Percentiles rank a stretch among this genome's conserved stretches.
These are phyloP conservation scores for Closterium sp. DNA, from an alignment of 139 green algal species.

Conservation along the genomic window DNA sequence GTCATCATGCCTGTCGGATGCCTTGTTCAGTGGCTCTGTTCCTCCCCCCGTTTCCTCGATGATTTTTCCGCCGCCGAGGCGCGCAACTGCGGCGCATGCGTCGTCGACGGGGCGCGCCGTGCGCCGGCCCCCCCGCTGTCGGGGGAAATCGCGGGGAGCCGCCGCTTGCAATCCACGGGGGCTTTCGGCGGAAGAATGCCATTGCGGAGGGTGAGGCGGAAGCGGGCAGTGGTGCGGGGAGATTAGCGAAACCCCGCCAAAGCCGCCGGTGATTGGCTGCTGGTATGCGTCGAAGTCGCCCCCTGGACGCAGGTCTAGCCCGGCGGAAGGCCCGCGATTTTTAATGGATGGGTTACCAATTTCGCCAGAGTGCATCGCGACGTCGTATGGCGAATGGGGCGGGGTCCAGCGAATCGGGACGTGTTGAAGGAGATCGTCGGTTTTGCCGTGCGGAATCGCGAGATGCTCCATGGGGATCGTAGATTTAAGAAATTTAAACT, in stretches of 20 bases:
- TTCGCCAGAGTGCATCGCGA: neutral
- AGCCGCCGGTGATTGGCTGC: neutral
- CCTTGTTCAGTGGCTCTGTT: too few species aligned
- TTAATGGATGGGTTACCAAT: neutral
- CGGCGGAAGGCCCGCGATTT: neutral
- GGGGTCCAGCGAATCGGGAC: neutral
- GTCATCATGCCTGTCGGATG: too few species aligned
- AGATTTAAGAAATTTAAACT: too few species aligned
- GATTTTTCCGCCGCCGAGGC: neutral
- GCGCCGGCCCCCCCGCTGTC: neutral
- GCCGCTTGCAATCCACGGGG: too few species aligned
- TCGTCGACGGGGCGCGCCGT: neutral
- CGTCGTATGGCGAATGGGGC: neutral
- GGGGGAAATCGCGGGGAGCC: neutral
- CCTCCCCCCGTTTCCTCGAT: neutral
- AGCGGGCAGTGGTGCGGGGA: neutral
- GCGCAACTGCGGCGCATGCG: neutral
- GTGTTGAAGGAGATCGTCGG: neutral
- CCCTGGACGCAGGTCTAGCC: neutral
- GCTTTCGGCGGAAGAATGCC: neutral
- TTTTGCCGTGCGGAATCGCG: neutral
- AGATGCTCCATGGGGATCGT: neutral
- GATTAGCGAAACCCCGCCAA: neutral
- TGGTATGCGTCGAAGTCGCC: neutral
- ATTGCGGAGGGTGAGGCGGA: neutral